phyloP scores from a whole-genome alignment of 257 asterid species.

The Scutellaria minor region DNA sequence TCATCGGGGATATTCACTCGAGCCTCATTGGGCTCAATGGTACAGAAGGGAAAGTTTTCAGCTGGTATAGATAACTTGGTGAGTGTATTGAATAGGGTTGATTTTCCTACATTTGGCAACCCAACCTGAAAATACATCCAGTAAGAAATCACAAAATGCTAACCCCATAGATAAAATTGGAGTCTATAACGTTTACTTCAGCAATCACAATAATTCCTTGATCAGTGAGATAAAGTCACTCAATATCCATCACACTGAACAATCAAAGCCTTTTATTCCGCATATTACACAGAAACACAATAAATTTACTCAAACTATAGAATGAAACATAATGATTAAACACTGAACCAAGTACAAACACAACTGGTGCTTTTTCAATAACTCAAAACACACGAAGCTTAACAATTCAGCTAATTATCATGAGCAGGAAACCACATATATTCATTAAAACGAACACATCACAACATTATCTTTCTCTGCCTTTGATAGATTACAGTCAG shows the following conservation, averaged over 20 bases:
- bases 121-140: constrained; percentile 73
- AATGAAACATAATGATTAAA: background rate
- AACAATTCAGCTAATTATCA: constrained; percentile 11
- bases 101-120: constrained; percentile 96
- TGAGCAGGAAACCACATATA: background rate
- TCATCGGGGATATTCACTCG: constrained; percentile 92
- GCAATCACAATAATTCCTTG: background rate
- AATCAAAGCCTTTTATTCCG: background rate
- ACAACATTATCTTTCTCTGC: background rate
- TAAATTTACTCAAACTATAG: background rate
- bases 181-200: background rate
- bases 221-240: background rate
- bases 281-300: background rate
- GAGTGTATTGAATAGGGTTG: constrained; percentile 96
- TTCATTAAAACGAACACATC: background rate
- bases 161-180: background rate
- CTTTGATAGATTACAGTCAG: background rate
- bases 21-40: constrained; percentile 98
- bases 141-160: constrained; percentile 9
- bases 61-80: constrained; percentile 97
- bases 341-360: background rate
- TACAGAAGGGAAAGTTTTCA: constrained; percentile 96
- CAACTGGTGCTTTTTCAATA: background rate
- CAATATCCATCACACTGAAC: constrained; percentile 17
- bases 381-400: constrained; percentile 7